Base-by-base conservation (phyloP, 108 stramenopile genomes). In the Fistulifera pelliculosa region DNA sequence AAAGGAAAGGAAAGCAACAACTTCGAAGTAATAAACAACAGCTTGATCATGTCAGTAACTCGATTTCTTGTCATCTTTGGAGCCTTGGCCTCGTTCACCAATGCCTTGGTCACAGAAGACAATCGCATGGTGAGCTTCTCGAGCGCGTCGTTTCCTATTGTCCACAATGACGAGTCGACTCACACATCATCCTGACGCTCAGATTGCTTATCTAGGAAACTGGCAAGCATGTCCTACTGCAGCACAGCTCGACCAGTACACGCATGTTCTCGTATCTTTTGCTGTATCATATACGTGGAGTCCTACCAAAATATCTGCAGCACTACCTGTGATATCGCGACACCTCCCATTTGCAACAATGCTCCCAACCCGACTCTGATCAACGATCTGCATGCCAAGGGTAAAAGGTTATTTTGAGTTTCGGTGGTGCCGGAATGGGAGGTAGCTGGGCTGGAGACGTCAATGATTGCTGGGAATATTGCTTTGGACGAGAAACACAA, bases 391-490 rank as follows among this genome's bases (percentile, higher is more conserved):
- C 53, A 74, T 35, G 66, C 48, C 28, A 51, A 26, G 0, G 77
- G 81, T 1, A 82, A 61, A 82, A 82, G 47, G 70, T 82, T 10
- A 67, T 82, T 45, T 61, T 82, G 0, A 74, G 72, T 43, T 79
- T 82, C 49, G 81, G 81, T 7, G 81, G 81, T 23, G 81, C 81
- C 17, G 69, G 73, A 8, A 82, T 82, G 81, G 81, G 81, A 16
- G 56, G 75, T 0, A 48, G 49, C 56, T 81, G 80, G 80, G 27
- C 52, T 22, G 67, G 69, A 27, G 63, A 72, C 22, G 15, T 48
- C 15, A 74, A 82, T 53, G 78, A 82, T 50, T 82, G 81, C 60
- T 82, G 81, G 81, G 81, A 82, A 11, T 79, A 82, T 51, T 82
- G 81, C 52, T 82, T 65, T 49, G 81, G 75, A 10, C 66, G 58